Percentiles rank a stretch among this genome's conserved stretches.
phyloP scores from a whole-genome alignment of 345 rosid genomes.

The Conringia planisiliqua region DNA sequence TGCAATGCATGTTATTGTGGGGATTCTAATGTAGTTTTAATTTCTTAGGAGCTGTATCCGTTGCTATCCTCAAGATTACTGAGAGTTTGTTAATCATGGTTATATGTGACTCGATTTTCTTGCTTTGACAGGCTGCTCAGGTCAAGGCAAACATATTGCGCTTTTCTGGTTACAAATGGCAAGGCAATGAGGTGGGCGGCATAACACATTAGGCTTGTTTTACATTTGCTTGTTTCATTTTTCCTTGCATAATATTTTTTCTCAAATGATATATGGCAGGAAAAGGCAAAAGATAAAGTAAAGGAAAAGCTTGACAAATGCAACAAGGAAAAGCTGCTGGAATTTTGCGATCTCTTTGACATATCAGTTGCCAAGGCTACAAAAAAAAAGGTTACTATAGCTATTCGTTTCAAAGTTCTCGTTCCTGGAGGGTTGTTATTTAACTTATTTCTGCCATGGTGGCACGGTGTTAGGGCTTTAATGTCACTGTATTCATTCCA shows the following conservation, averaged over 20 bases:
- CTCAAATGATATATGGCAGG: slow-evolving; percentile 45
- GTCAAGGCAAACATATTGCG: slow-evolving; percentile 73
- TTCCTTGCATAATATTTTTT: neutral
- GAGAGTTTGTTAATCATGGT: neutral
- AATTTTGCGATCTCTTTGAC: slow-evolving; percentile 85
- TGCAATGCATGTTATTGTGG: slow-evolving; percentile 1
- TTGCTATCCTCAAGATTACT: neutral
- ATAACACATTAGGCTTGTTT: neutral
- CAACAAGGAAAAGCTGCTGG: slow-evolving; percentile 75
- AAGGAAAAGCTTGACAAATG: slow-evolving; percentile 84
- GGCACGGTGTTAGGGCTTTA: neutral
- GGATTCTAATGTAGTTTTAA: neutral
- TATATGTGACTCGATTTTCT: slow-evolving; percentile 26
- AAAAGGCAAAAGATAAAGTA: slow-evolving; percentile 67
- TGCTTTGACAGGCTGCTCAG: slow-evolving; percentile 70
- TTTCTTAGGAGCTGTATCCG: neutral
- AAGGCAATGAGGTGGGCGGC: slow-evolving; percentile 67
- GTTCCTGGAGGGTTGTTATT: neutral
- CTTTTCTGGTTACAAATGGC: slow-evolving; percentile 95
- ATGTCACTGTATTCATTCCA: neutral
- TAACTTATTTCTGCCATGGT: neutral
- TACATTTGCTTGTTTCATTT: neutral
- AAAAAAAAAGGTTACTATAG: slow-evolving; percentile 62
- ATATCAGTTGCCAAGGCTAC: slow-evolving; percentile 56
- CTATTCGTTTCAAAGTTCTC: neutral